phyloP scores from a whole-genome alignment of 1,284 basidiomycete genomes.

The Fomitiporia mediterranea region DNA sequence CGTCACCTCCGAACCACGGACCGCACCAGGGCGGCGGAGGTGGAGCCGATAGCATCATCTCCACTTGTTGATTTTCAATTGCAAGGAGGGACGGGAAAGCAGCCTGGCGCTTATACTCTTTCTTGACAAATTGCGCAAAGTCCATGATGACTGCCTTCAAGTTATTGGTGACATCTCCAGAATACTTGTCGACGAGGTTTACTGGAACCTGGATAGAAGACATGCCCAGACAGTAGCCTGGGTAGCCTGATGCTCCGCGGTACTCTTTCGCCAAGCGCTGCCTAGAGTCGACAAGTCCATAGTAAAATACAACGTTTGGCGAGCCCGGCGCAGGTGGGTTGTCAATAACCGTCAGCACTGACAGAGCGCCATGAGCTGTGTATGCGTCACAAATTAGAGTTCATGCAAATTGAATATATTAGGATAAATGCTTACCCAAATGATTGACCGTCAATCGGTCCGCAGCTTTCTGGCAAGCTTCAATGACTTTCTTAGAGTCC shows the following conservation, averaged over 20 bases:
- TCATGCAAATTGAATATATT: no score
- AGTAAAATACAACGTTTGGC: conserved; percentile 10
- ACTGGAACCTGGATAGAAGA: conserved; percentile 16
- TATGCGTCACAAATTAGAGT: not conserved
- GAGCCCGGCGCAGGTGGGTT: conserved; percentile 15
- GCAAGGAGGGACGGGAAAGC: conserved; percentile 15
- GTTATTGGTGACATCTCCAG: not conserved
- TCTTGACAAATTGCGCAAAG: conserved; percentile 12
- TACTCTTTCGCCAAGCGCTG: conserved; percentile 8
- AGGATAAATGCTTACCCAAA: not conserved
- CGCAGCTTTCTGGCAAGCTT: not conserved
- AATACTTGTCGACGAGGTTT: conserved; percentile 11
- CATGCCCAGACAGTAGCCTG: conserved; percentile 20
- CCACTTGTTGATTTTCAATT: conserved; percentile 11
- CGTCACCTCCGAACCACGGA: conserved; percentile 22
- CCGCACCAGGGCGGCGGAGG: conserved; percentile 20
- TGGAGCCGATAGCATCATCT: conserved; percentile 1
- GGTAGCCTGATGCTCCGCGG: conserved; percentile 8
- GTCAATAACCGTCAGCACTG: conserved; percentile 11
- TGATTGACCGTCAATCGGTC: conserved; percentile 13
- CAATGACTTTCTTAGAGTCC: conserved; percentile 11
- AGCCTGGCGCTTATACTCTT: conserved; percentile 17
- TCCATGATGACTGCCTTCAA: conserved; percentile 9
- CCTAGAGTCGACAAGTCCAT: conserved; percentile 18
- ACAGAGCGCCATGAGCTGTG: conserved; percentile 16